phyloP scores from a whole-genome alignment of 345 rosid species.

The Alliaria petiolata region DNA sequence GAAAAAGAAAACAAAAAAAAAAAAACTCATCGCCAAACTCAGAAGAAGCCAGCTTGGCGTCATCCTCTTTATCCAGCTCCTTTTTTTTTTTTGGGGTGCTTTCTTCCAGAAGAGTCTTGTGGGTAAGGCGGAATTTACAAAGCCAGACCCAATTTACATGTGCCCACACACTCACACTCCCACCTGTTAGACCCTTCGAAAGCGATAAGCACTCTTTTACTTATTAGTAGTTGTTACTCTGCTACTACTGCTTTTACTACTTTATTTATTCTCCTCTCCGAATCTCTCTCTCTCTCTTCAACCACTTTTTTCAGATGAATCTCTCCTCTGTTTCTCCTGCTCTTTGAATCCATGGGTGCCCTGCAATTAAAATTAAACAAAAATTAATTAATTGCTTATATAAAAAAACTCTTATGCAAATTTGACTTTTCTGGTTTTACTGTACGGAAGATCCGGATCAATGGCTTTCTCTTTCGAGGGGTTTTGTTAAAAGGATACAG shows the following conservation, averaged over 20 bases:
- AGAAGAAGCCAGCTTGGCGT: constrained; percentile 1
- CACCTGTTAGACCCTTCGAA: neutral
- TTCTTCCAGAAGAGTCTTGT: neutral
- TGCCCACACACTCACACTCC: neutral
- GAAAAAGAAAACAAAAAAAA: neutral
- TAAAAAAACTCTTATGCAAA: neutral
- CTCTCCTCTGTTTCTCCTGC: constrained; percentile 46
- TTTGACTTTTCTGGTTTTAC: neutral
- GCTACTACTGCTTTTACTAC: neutral
- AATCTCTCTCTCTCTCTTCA: too few relatives aligned
- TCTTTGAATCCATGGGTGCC: constrained; percentile 59
- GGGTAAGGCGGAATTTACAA: constrained; percentile 21
- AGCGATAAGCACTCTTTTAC: neutral
- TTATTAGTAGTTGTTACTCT: neutral
- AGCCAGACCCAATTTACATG: constrained; percentile 13
- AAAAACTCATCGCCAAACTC: constrained; percentile 32
- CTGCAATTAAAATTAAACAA: constrained; percentile 23
- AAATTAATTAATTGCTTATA: neutral
- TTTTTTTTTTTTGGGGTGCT: neutral
- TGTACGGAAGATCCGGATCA: neutral
- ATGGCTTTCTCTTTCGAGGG: neutral
- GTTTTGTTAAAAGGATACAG: neutral
- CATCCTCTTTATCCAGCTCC: constrained; percentile 17
- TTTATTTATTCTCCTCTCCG: constrained; percentile 1
- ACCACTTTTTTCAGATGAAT: constrained; percentile 11